Evolutionary conservation across 2,329 filamentous ascomycete species (phyloP).

Genomic region (Diaporthe vexans): DNA sequence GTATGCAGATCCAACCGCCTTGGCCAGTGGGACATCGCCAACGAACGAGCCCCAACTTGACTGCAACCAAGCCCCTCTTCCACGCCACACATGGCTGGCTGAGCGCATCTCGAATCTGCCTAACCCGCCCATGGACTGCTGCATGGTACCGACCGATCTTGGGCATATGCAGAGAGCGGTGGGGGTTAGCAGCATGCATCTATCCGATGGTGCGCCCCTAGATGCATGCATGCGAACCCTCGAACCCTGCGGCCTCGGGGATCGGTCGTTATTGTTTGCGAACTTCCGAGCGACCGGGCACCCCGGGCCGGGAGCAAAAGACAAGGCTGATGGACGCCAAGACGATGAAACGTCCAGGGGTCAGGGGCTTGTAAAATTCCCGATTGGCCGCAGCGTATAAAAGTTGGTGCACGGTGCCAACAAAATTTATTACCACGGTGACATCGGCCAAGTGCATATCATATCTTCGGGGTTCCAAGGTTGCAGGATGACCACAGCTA

Average conservation of each 20-base stretch:
- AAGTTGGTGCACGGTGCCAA: background rate
- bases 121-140: too few relatives aligned
- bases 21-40: background rate
- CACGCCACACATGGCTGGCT: background rate
- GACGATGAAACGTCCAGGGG: background rate
- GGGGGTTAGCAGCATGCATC: too few relatives aligned
- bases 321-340: slow-evolving; percentile 15
- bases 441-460: background rate
- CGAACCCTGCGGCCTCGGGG: background rate
- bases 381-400: background rate
- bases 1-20: background rate
- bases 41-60: background rate
- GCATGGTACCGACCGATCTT: background rate
- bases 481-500: too few relatives aligned
- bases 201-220: background rate
- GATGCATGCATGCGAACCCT: background rate
- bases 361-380: background rate
- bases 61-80: background rate
- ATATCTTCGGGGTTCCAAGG: background rate
- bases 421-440: background rate
- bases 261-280: background rate
- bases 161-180: background rate
- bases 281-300: too few relatives aligned
- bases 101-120: background rate
- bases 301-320: background rate